Conservation (phyloP, 148 eudicot species). For the Diospyros lotus region DNA sequence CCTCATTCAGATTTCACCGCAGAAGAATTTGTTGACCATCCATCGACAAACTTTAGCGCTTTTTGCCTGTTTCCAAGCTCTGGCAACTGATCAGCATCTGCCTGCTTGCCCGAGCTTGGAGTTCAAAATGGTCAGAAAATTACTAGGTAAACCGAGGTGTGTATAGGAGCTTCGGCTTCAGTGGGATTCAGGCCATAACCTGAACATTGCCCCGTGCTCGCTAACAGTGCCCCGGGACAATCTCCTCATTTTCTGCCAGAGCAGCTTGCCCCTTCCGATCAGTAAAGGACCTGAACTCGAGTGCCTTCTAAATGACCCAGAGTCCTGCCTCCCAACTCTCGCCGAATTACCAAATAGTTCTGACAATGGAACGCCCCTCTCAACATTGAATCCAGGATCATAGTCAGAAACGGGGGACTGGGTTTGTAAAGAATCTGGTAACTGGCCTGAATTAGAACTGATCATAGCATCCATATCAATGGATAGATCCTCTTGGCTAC, state of each 20-base stretch:
- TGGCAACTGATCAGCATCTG: background rate
- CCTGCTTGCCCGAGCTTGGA: background rate
- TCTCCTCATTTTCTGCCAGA: slow-evolving; percentile 59
- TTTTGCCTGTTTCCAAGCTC: too few relatives aligned
- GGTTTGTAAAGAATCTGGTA: slow-evolving; percentile 24
- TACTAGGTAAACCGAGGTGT: background rate
- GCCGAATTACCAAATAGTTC: slow-evolving; percentile 40
- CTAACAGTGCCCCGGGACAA: slow-evolving; percentile 57
- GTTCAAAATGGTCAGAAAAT: background rate
- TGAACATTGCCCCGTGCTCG: slow-evolving; percentile 53
- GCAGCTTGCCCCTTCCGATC: slow-evolving; percentile 25
- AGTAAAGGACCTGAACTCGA: slow-evolving; percentile 75
- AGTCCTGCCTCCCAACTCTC: slow-evolving; percentile 28
- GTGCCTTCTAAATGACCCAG: slow-evolving; percentile 47
- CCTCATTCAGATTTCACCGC: background rate
- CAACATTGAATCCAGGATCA: slow-evolving; percentile 38
- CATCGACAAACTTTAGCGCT: too few relatives aligned
- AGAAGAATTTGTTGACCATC: background rate
- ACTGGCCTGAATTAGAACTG: slow-evolving; percentile 26
- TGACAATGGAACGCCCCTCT: slow-evolving; percentile 53
- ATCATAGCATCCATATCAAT: slow-evolving; percentile 29
- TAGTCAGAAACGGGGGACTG: slow-evolving; percentile 34
- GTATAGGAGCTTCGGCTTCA: slow-evolving; percentile 12
- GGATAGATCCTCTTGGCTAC: slow-evolving; percentile 49
- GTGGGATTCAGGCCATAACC: slow-evolving; percentile 61